Conservation (phyloP, 2,329 filamentous ascomycete genomes). For the Orbilia ellipsospora region DNA sequence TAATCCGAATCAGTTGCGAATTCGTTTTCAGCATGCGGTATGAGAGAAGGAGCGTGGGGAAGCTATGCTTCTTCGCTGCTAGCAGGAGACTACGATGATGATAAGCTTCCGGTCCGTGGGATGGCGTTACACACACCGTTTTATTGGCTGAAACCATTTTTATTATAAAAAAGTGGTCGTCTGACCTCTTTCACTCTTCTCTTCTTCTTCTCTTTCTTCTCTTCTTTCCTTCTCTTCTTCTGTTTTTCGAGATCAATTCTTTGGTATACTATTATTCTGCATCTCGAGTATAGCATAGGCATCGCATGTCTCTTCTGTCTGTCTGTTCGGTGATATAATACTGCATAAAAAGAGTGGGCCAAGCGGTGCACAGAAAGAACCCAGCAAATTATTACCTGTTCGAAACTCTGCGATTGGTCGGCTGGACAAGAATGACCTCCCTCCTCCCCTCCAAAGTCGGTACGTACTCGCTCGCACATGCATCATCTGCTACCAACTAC, state of each 20-base stretch:
- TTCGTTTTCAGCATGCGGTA: background rate
- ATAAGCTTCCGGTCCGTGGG: constrained; percentile 10
- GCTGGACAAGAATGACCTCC: constrained; percentile 25
- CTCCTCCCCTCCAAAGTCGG: constrained; percentile 41
- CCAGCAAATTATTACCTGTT: constrained; percentile 10
- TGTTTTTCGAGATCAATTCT: background rate
- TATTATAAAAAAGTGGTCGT: constrained; percentile 29
- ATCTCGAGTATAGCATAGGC: background rate
- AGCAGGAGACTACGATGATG: too few species aligned
- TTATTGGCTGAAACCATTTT: background rate
- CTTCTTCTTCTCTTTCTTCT: background rate
- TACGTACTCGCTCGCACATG: constrained; percentile 10
- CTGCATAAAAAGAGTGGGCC: too few species aligned
- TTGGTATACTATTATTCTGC: background rate
- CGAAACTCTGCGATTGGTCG: background rate
- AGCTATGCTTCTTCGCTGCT: background rate
- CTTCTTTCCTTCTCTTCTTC: background rate
- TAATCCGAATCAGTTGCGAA: background rate
- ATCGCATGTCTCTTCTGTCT: background rate
- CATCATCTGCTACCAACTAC: background rate
- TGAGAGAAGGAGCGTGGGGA: background rate
- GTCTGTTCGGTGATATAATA: too few species aligned
- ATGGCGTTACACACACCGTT: constrained; percentile 6
- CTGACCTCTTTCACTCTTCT: constrained; percentile 40
- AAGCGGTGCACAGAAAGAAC: background rate